A percentile compares a stretch with the other conserved stretches of the same genome.
Evolutionary conservation across 2,329 filamentous ascomycete genomes (phyloP).

Genomic region (Ceratocystiopsis sp.): DNA sequence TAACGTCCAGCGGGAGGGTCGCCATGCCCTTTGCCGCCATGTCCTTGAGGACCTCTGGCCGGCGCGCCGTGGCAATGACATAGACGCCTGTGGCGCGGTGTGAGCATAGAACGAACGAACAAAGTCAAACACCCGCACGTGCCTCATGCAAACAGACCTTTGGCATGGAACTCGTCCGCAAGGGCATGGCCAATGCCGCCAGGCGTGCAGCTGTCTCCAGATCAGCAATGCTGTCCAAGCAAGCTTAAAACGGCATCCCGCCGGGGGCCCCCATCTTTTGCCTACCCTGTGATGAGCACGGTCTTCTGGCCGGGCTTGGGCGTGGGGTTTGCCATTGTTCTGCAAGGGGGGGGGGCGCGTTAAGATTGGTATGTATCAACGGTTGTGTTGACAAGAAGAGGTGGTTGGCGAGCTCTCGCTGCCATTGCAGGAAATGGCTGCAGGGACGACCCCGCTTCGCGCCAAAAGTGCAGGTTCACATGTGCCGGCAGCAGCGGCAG

Average conservation of each 20-base stretch:
- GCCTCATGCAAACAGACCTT: conserved; percentile 20
- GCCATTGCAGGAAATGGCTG: no score
- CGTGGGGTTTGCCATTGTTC: background rate
- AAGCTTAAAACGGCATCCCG: no score
- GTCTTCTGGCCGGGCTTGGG: background rate
- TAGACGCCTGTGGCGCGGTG: conserved; percentile 22
- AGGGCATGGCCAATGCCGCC: conserved; percentile 40
- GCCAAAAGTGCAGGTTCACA: no score
- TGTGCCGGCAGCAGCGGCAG: no score
- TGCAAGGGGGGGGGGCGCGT: no score
- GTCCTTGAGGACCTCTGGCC: conserved; percentile 27
- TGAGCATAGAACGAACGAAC: no score
- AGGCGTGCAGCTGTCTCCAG: conserved; percentile 32
- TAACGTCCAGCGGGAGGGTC: conserved; percentile 35
- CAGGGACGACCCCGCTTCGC: no score
- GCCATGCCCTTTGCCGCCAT: conserved; percentile 31
- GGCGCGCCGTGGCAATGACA: conserved; percentile 40
- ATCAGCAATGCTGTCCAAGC: background rate
- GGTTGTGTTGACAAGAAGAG: no score
- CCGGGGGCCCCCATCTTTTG: no score
- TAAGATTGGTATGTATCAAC: no score
- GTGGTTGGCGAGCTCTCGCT: no score
- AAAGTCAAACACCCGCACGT: background rate
- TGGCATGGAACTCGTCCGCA: conserved; percentile 32
- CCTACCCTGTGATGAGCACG: background rate